Conservation (phyloP, 2,329 filamentous ascomycete species). For the Botrytis cinerea region DNA sequence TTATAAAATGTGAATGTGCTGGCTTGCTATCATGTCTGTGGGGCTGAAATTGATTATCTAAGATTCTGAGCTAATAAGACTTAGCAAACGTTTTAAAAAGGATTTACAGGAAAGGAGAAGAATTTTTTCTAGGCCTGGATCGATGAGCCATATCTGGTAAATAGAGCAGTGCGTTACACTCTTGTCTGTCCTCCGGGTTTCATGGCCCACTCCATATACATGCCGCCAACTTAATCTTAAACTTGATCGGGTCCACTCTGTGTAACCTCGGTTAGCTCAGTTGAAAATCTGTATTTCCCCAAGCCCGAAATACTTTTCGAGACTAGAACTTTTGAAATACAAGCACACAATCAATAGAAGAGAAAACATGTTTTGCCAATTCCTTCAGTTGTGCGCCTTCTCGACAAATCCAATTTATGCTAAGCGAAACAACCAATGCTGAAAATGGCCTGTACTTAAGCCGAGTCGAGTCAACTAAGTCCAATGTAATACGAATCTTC, state of each 20-base stretch:
- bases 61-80: neutral
- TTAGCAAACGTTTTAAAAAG: neutral
- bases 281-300: neutral
- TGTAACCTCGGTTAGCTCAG: neutral
- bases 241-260: neutral
- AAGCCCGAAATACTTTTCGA: neutral
- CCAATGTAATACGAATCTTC: neutral
- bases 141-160: neutral
- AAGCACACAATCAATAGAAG: no score
- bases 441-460: neutral
- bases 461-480: neutral
- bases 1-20: neutral
- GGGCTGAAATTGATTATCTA: neutral
- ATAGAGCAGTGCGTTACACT: neutral
- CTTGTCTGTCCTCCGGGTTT: neutral
- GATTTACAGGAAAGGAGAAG: neutral
- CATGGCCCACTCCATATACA: neutral
- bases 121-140: neutral
- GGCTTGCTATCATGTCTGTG: neutral
- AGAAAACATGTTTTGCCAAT: neutral
- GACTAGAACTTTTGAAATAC: neutral
- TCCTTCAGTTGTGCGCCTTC: neutral
- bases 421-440: neutral
- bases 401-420: neutral
- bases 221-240: neutral